Evolutionary conservation across 208 protist species (phyloP).

Genomic region (Acanthamoeba healyi): DNA sequence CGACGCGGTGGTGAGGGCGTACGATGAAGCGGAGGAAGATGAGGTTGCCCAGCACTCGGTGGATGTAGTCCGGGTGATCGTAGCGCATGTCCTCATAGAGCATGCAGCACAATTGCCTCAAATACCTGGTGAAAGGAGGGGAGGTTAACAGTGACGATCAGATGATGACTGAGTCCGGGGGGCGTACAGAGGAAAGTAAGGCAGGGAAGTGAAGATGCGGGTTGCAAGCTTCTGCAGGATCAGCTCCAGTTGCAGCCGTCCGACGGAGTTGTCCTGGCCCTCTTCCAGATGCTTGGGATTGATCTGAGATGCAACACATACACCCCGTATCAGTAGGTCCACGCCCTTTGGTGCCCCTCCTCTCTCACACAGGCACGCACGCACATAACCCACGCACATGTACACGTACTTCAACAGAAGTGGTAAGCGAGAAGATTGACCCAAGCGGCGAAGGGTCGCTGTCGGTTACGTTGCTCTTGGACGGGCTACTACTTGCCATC

Average conservation of each 20-base stretch:
- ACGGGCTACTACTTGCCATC: neutral
- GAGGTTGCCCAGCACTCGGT: slow-evolving; percentile 61
- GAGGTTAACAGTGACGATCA: neutral
- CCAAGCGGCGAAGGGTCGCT: slow-evolving; percentile 1
- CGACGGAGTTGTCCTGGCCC: slow-evolving; percentile 18
- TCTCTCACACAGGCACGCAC: neutral
- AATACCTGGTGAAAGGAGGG: neutral
- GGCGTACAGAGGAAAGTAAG: slow-evolving; percentile 46
- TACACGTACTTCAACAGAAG: neutral
- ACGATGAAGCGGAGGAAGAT: slow-evolving; percentile 72
- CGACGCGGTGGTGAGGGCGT: neutral
- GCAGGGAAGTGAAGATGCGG: neutral
- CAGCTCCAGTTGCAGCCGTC: slow-evolving; percentile 18
- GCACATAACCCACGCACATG: neutral
- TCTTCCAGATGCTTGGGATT: slow-evolving; percentile 9
- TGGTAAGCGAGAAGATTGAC: slow-evolving; percentile 19
- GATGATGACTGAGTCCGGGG: neutral
- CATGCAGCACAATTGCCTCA: slow-evolving; percentile 37
- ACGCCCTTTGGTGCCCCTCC: neutral
- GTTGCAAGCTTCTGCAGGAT: slow-evolving; percentile 24
- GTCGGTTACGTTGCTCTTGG: neutral
- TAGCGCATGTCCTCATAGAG: slow-evolving; percentile 56
- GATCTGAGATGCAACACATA: neutral
- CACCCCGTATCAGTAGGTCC: neutral
- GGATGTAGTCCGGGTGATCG: slow-evolving; percentile 38